Evolutionary conservation across 2,329 filamentous ascomycete genomes (phyloP).

Genomic region (Macrophomina pseudophaseolina): DNA sequence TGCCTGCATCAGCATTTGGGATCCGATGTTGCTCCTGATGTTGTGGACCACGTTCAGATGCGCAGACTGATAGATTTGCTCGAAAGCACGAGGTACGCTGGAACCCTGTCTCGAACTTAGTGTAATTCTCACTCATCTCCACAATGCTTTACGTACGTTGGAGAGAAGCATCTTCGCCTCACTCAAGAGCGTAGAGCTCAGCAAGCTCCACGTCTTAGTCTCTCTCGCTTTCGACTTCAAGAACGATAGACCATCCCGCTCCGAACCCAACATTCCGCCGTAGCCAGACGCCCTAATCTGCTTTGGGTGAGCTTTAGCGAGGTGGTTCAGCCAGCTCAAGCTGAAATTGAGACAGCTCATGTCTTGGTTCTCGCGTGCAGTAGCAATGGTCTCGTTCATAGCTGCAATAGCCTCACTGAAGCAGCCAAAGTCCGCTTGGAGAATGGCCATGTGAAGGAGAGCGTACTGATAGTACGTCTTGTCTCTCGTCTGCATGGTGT

Average conservation of each 20-base stretch:
- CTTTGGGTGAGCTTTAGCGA: constrained; percentile 81
- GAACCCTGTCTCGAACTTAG: constrained; percentile 54
- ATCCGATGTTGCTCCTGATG: constrained; percentile 73
- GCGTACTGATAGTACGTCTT: constrained; percentile 93
- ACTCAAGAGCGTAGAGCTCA: constrained; percentile 81
- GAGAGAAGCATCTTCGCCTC: constrained; percentile 82
- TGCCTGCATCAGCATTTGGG: constrained; percentile 73
- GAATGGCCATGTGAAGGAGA: constrained; percentile 86
- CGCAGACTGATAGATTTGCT: constrained; percentile 80
- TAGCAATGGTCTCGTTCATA: constrained; percentile 93
- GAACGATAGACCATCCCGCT: constrained; percentile 81
- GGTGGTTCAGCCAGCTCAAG: constrained; percentile 94
- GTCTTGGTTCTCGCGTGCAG: constrained; percentile 92
- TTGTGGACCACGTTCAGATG: constrained; percentile 81
- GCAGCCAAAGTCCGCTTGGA: constrained; percentile 95
- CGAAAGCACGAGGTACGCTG: constrained; percentile 66
- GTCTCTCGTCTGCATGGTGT: constrained; percentile 85
- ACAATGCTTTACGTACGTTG: constrained; percentile 63
- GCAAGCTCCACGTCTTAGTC: constrained; percentile 80
- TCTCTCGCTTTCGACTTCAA: constrained; percentile 87
- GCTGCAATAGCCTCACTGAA: constrained; percentile 87
- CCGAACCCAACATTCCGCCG: constrained; percentile 74
- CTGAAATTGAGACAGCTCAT: constrained; percentile 93
- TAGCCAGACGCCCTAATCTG: constrained; percentile 73
- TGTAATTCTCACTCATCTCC: constrained; percentile 2